A percentile compares a stretch with the other conserved stretches of the same genome.
Evolutionary conservation across 2,329 filamentous ascomycete genomes (phyloP).

Genomic region (Aaosphaeria pasadenensis): DNA sequence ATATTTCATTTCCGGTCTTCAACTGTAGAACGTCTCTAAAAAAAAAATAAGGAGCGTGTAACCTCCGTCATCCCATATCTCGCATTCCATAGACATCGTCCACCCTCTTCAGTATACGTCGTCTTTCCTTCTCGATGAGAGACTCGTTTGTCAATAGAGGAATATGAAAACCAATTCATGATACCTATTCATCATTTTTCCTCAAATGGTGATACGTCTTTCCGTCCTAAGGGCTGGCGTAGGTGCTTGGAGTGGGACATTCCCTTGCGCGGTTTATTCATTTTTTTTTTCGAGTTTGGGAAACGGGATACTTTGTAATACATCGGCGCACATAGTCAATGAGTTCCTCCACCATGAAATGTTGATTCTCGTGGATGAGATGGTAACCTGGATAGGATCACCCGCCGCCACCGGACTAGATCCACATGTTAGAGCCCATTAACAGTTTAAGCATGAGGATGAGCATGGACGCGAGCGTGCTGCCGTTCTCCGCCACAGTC

Average conservation of each 20-base stretch:
- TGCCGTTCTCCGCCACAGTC: conserved; percentile 5
- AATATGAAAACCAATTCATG: conserved; percentile 1
- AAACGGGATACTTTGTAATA: too few relatives aligned
- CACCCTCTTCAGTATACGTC: conserved; percentile 12
- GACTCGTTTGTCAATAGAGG: conserved; percentile 11
- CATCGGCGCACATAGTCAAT: too few relatives aligned
- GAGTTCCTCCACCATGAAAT: too few relatives aligned
- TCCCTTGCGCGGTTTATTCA: neutral
- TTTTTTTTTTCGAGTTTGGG: too few relatives aligned
- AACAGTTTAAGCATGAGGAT: too few relatives aligned
- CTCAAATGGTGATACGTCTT: neutral
- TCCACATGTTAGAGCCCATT: too few relatives aligned
- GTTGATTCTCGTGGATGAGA: too few relatives aligned
- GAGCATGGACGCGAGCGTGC: too few relatives aligned
- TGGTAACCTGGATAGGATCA: too few relatives aligned
- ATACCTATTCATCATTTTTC: conserved; percentile 1
- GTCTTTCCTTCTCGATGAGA: conserved; percentile 6
- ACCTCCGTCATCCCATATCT: neutral
- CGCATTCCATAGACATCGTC: neutral
- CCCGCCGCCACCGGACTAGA: too few relatives aligned
- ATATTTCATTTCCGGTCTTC: too few relatives aligned
- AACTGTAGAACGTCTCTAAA: neutral
- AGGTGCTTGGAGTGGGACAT: conserved; percentile 9
- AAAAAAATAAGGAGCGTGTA: neutral
- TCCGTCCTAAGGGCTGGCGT: neutral